Evolutionary conservation across 805 yeast genomes (phyloP).

Genomic region (Wickerhamiella siamensis): DNA sequence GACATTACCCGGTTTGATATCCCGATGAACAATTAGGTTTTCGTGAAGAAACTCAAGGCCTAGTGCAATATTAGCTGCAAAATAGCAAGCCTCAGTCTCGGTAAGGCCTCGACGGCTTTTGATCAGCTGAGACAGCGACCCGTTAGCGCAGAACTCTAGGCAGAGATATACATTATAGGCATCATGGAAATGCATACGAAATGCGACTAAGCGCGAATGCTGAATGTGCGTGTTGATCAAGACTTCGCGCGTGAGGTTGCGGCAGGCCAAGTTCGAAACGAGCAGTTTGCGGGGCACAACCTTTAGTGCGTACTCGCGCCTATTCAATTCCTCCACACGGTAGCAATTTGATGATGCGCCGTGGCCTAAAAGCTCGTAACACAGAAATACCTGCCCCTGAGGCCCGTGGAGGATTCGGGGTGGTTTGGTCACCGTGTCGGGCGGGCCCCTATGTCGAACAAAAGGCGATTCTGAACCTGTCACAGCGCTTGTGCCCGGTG

Average conservation of each 20-base stretch:
- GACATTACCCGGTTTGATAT: constrained; percentile 83
- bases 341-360: constrained; percentile 16
- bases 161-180: constrained; percentile 80
- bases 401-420: neutral
- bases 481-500: too few species aligned
- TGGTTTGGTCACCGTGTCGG: too few species aligned
- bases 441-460: too few species aligned
- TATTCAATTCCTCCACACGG: neutral
- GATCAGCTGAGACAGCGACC: constrained; percentile 79
- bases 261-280: neutral
- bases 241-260: constrained; percentile 37
- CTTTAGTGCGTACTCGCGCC: constrained; percentile 11
- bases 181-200: constrained; percentile 88
- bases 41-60: constrained; percentile 85
- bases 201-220: constrained; percentile 80
- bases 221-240: constrained; percentile 77
- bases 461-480: too few species aligned
- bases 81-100: constrained; percentile 82
- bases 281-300: constrained; percentile 2
- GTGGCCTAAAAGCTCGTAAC: constrained; percentile 3
- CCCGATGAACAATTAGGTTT: constrained; percentile 86
- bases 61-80: constrained; percentile 79
- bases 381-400: neutral
- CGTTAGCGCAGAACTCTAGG: constrained; percentile 86
- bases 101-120: constrained; percentile 63